These are phyloP conservation scores for Termitomyces sp. DNA, from an alignment of 768 basidiomycete genomes.

Conservation along the genomic window DNA sequence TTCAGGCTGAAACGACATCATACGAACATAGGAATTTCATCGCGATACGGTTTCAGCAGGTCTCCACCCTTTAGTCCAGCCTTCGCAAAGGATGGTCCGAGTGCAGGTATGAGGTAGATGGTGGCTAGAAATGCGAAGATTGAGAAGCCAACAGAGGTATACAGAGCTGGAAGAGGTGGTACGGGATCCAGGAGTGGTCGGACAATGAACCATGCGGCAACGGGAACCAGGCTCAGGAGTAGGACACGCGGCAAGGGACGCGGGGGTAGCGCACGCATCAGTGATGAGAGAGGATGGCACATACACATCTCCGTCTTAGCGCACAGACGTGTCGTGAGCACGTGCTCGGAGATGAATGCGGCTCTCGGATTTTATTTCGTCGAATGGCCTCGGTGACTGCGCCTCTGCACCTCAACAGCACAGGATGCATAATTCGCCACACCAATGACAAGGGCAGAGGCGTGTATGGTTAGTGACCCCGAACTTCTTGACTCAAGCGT, in stretches of 20 bases:
- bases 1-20: background rate
- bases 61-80: slow-evolving; percentile 85
- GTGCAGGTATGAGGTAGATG: slow-evolving; percentile 72
- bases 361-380: slow-evolving; percentile 7
- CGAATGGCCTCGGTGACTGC: slow-evolving; percentile 7
- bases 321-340: slow-evolving; percentile 10
- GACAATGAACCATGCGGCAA: slow-evolving; percentile 68
- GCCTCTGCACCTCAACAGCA: slow-evolving; percentile 35
- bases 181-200: slow-evolving; percentile 66
- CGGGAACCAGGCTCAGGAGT: slow-evolving; percentile 55
- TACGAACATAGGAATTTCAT: slow-evolving; percentile 57
- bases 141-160: slow-evolving; percentile 78
- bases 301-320: background rate
- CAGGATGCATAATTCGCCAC: slow-evolving; percentile 42
- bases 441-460: slow-evolving; percentile 50
- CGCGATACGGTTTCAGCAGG: slow-evolving; percentile 70
- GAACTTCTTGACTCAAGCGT: background rate
- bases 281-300: background rate
- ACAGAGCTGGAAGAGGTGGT: slow-evolving; percentile 67
- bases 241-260: slow-evolving; percentile 48
- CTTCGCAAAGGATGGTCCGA: slow-evolving; percentile 74
- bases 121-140: slow-evolving; percentile 77
- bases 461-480: slow-evolving; percentile 47
- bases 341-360: slow-evolving; percentile 13
- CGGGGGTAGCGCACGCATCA: slow-evolving; percentile 26